Conservation (phyloP, 352 stramenopile genomes). For the Phytophthora lateralis region DNA sequence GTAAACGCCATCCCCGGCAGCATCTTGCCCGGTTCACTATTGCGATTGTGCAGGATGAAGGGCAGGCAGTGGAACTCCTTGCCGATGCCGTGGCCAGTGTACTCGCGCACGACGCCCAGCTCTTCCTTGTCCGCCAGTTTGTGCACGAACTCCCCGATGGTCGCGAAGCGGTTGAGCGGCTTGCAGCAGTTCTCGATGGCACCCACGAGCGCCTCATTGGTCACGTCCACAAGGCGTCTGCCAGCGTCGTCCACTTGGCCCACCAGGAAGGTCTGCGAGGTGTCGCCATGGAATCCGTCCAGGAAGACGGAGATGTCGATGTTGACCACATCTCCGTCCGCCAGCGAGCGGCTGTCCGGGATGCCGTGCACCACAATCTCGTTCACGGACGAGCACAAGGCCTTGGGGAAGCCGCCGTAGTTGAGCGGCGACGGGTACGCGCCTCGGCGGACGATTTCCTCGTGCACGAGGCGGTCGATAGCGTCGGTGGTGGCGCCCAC, state of each 20-base stretch:
- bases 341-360: constrained; percentile 89
- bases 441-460: constrained; percentile 83
- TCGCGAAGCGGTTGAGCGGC: constrained; percentile 92
- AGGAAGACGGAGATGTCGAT: constrained; percentile 96
- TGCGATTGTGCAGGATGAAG: constrained; percentile 93
- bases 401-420: constrained; percentile 95
- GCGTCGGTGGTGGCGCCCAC: constrained; percentile 92
- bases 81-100: constrained; percentile 97
- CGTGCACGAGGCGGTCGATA: constrained; percentile 93
- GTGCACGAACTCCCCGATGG: constrained; percentile 94
- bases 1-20: constrained; percentile 98
- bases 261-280: constrained; percentile 96
- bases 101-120: constrained; percentile 90
- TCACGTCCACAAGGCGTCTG: constrained; percentile 89
- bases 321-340: constrained; percentile 96
- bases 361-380: constrained; percentile 98
- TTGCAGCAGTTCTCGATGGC: constrained; percentile 92
- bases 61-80: constrained; percentile 95
- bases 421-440: constrained; percentile 94
- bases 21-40: constrained; percentile 82
- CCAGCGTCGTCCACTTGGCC: constrained; percentile 90
- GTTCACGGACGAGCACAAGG: constrained; percentile 96
- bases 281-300: constrained; percentile 97
- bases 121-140: constrained; percentile 79
- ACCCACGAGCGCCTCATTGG: constrained; percentile 80